Evolutionary conservation across 2,329 filamentous ascomycete species (phyloP), one percentile per base, ranked within the genome.

Genomic region (Cladosporium sp.): DNA sequence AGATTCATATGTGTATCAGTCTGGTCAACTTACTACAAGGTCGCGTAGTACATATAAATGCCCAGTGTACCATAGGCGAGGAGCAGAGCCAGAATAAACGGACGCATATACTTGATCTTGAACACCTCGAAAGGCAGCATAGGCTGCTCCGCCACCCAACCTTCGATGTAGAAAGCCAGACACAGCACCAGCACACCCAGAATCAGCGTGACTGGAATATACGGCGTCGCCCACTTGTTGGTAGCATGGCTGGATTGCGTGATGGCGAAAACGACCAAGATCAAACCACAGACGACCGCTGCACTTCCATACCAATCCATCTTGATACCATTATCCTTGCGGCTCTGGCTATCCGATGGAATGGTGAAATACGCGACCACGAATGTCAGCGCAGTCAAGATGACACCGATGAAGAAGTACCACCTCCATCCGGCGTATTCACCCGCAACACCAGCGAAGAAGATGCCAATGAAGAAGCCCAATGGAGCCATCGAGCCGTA

Each of bases 191-290:
- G 50, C 5, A 77, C 68, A 0, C 87, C 87, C 1, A 85, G 33
- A 3, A 82, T 69, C 40, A 92, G 78, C 0, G 82, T 80, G 8
- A 83, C 71, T 35, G 79, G 78, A 32, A 92, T 83, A 56, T 89
- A 88, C 1, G 85, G 83, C 0, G 84, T 88, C n/a, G 67, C 72
- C 86, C 87, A 92, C 1, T 83, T 80, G 2, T 81, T 63, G 0
- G 82, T 78, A 0, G 85, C 85, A 63, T 88, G 81, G 0, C 82
- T 78, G 7, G 82, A 83, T 41, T 88, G 83, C 0, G 86, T 90
- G 45, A 93, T 78, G 0, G 86, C 84, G 59, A 84, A 92, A 0
- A 89, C 83, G 7, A 88, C 73, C 20, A 93, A 73, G 2, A 86
- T 74, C 11, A 90, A 66, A 0, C 84, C 86, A 0, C 77, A 74